Conservation (phyloP, 139 green algal genomes). For the Closterium sp. region DNA sequence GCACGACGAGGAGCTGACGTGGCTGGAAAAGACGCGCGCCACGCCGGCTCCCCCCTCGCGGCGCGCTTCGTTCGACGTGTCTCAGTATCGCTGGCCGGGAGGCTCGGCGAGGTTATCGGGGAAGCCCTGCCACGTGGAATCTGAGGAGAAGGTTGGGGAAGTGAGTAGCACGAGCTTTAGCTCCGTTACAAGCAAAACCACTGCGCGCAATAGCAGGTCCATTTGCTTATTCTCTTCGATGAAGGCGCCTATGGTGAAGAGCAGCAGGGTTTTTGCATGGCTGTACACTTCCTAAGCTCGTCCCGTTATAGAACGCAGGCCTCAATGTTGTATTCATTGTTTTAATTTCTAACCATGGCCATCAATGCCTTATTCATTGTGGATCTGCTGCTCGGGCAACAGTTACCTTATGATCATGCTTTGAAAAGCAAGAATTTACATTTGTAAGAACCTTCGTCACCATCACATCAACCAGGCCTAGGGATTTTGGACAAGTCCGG, state of each 20-base stretch:
- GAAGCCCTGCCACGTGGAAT: background rate
- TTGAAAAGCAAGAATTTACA: no score
- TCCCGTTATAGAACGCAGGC: no score
- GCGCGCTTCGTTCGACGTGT: background rate
- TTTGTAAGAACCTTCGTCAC: no score
- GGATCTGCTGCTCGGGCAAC: background rate
- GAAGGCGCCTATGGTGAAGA: background rate
- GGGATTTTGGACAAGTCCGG: constrained; percentile 55
- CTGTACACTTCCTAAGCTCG: background rate
- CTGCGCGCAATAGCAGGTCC: background rate
- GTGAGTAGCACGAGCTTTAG: background rate
- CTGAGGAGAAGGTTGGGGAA: background rate
- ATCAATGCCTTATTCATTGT: background rate
- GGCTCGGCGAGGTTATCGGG: background rate
- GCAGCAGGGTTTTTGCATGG: background rate
- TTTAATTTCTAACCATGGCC: no score
- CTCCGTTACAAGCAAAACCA: background rate
- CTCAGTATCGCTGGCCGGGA: background rate
- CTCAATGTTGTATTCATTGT: no score
- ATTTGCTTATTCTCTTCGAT: background rate
- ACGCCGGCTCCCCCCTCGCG: no score
- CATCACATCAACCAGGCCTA: background rate
- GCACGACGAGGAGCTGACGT: background rate
- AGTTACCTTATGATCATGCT: no score
- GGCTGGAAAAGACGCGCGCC: background rate